Conservation (phyloP, 1,139 yeast species). For the Taphrina communis region DNA sequence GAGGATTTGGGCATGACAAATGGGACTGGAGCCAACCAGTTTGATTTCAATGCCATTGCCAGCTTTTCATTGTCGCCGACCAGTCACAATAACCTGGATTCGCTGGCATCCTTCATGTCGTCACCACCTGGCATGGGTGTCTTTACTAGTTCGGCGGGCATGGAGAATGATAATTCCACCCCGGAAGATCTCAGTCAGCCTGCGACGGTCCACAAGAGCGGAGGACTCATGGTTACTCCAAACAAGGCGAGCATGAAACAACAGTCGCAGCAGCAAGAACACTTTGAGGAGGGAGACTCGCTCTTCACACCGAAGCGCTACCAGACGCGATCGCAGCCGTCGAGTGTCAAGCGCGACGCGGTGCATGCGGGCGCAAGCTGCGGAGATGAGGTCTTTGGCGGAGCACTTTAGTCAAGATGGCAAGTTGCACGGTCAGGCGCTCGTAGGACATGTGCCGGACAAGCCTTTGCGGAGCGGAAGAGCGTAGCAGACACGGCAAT, state of each 20-base stretch:
- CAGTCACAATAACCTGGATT: constrained; percentile 9
- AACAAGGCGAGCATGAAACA: not conserved
- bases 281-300: constrained; percentile 23
- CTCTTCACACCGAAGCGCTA: constrained; percentile 22
- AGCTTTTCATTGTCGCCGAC: constrained; percentile 18
- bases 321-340: constrained; percentile 18
- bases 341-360: constrained; percentile 5
- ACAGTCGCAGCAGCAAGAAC: constrained; percentile 1
- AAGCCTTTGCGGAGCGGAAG: no score
- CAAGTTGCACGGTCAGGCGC: not conserved
- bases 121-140: constrained; percentile 38
- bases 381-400: constrained; percentile 29
- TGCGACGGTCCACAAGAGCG: constrained; percentile 11
- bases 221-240: constrained; percentile 5
- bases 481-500: no score
- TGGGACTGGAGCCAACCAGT: constrained; percentile 4
- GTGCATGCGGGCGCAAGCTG: constrained; percentile 2
- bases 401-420: not conserved
- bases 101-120: constrained; percentile 25
- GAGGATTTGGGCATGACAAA: constrained; percentile 28
- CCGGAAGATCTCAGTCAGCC: constrained; percentile 20
- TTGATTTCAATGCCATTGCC: constrained; percentile 27
- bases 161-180: constrained; percentile 27
- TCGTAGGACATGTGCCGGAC: no score
- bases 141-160: constrained; percentile 26